Conservation (phyloP, 495 filamentous ascomycete genomes). For the Aspergillus sclerotiicarbonarius region DNA sequence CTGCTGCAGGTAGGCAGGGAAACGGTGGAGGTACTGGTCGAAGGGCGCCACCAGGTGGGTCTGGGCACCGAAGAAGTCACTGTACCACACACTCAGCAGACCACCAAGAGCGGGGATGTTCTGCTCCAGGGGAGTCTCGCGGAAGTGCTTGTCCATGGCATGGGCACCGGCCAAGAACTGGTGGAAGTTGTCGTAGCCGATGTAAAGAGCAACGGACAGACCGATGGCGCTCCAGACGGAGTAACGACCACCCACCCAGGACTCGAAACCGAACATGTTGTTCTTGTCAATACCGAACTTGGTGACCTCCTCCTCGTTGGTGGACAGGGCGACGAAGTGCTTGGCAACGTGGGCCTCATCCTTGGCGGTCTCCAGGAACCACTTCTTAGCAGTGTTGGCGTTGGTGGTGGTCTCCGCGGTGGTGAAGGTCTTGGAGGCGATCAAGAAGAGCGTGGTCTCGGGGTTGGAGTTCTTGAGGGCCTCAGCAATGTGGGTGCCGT, state of each 20-base stretch:
- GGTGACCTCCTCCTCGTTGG: conserved; percentile 89
- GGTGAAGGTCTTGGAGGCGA: conserved; percentile 99
- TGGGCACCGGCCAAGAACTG: conserved; percentile 94
- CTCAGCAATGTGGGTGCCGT: conserved; percentile 96
- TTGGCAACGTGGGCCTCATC: conserved; percentile 79
- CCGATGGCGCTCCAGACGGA: conserved; percentile 99
- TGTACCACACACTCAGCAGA: conserved; percentile 96
- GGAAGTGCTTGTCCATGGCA: conserved; percentile 99
- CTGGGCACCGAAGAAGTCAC: conserved; percentile 96
- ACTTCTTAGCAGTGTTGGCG: conserved; percentile 91
- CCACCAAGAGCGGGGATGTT: conserved; percentile 94
- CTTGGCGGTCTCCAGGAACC: conserved; percentile 89
- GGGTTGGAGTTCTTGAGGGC: conserved; percentile 85
- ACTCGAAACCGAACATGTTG: conserved; percentile 99
- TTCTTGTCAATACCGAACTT: conserved; percentile 97
- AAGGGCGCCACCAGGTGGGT: conserved; percentile 97
- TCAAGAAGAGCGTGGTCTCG: conserved; percentile 94
- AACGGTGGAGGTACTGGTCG: conserved; percentile 98
- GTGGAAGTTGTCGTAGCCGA: conserved; percentile 96
- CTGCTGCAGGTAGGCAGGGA: conserved; percentile 98
- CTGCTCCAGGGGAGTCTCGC: conserved; percentile 80
- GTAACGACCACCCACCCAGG: conserved; percentile 97
- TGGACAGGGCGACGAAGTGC: conserved; percentile 98
- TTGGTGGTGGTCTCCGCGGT: conserved; percentile 97
- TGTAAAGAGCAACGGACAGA: conserved; percentile 87